Evolutionary conservation across 2,329 filamentous ascomycete species (phyloP).

Genomic region (Neophaeococcomyces mojaviensis): DNA sequence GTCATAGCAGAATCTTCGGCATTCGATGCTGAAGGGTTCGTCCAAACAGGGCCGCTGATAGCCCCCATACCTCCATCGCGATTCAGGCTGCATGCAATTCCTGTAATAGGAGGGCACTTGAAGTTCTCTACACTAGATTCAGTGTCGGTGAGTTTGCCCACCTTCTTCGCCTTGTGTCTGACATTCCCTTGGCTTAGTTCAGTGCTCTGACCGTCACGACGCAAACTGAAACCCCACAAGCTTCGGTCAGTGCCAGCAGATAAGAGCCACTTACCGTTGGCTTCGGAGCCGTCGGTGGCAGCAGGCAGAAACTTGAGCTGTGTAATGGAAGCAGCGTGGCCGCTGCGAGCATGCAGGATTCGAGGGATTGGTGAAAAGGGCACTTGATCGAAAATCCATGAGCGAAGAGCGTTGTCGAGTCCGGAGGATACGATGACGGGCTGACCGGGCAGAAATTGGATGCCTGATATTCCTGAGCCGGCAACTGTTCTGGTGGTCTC

Average conservation of each 20-base stretch:
- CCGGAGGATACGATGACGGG: constrained; percentile 85
- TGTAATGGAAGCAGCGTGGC: constrained; percentile 80
- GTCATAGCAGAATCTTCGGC: constrained; percentile 68
- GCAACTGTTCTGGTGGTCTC: constrained; percentile 51
- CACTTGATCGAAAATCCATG: constrained; percentile 91
- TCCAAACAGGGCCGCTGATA: constrained; percentile 73
- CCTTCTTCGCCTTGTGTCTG: constrained; percentile 80
- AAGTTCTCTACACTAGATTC: constrained; percentile 40
- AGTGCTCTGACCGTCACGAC: constrained; percentile 85
- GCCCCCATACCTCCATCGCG: constrained; percentile 90
- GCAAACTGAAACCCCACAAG: constrained; percentile 92
- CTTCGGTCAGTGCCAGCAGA: constrained; percentile 85
- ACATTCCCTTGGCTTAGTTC: constrained; percentile 89
- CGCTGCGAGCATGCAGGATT: constrained; percentile 75
- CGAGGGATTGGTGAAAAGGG: constrained; percentile 83
- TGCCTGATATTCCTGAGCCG: constrained; percentile 68
- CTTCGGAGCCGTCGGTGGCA: constrained; percentile 81
- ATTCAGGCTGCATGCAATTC: constrained; percentile 84
- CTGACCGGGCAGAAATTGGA: constrained; percentile 85
- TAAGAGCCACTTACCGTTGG: constrained; percentile 85
- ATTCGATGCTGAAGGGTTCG: constrained; percentile 62
- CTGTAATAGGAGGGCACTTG: constrained; percentile 86
- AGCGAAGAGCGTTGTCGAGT: constrained; percentile 85
- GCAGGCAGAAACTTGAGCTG: constrained; percentile 78
- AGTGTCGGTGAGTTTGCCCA: constrained; percentile 20